These are phyloP conservation scores for Carex kokanica DNA, from an alignment of 176 grass and related monocot species.

Conservation along the genomic window DNA sequence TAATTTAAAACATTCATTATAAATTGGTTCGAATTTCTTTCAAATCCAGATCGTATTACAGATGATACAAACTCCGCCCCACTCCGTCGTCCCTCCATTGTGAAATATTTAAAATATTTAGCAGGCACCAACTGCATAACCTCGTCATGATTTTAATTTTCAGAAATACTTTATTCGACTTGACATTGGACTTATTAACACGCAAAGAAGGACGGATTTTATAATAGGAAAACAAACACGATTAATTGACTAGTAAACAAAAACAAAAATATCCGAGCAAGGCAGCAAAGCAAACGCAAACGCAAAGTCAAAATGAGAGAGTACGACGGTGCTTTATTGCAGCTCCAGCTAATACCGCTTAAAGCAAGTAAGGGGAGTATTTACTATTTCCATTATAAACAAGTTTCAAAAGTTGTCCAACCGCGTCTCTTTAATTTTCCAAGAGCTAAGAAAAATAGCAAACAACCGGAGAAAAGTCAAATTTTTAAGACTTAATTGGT, in stretches of 20 bases:
- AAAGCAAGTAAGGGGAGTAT: not conserved
- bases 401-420: not conserved
- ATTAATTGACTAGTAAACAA: not conserved
- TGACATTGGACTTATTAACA: constrained; percentile 2
- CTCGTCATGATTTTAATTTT: not conserved
- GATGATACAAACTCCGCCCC: not conserved
- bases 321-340: not conserved
- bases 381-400: not conserved
- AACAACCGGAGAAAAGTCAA: not conserved
- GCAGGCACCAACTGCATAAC: not conserved
- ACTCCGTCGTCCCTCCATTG: not conserved
- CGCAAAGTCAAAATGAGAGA: not conserved
- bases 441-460: not conserved
- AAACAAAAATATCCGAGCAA: no score
- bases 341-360: not conserved
- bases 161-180: not conserved
- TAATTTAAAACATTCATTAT: no score
- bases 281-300: not conserved
- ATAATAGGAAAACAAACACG: not conserved
- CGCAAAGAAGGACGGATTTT: not conserved
- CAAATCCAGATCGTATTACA: no score
- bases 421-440: constrained; percentile 1
- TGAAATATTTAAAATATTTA: not conserved
- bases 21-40: no score
- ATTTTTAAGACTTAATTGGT: not conserved